Percentiles rank a stretch among this genome's conserved stretches.
Evolutionary conservation across 2,329 filamentous ascomycete species (phyloP).

Genomic region (Scedosporium aurantiacum): DNA sequence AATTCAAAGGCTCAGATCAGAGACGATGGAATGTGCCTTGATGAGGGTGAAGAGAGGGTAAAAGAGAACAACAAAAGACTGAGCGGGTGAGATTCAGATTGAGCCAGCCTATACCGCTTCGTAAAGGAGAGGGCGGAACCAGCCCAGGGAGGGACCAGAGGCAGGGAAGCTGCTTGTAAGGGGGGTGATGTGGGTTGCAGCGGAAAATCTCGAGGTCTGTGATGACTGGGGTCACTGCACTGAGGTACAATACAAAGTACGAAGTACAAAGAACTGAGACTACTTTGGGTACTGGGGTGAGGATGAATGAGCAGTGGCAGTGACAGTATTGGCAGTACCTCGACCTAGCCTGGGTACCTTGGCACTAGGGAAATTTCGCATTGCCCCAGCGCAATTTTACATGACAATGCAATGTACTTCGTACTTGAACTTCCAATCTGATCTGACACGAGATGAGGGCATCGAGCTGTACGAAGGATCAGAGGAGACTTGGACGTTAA

Average conservation of each 20-base stretch:
- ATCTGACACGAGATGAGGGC: background rate
- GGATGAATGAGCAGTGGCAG: background rate
- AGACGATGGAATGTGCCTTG: background rate
- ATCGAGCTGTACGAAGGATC: background rate
- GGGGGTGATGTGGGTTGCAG: background rate
- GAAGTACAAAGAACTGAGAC: background rate
- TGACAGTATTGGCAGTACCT: background rate
- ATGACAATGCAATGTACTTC: background rate
- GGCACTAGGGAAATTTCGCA: background rate
- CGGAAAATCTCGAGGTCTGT: constrained; percentile 2
- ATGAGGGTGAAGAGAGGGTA: background rate
- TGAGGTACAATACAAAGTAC: too few relatives aligned
- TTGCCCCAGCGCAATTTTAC: background rate
- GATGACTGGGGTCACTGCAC: background rate
- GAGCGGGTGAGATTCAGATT: background rate
- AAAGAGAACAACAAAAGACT: background rate
- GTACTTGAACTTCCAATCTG: background rate
- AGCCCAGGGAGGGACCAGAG: constrained; percentile 1
- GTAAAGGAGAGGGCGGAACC: background rate
- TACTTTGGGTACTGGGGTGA: too few relatives aligned
- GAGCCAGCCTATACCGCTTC: background rate
- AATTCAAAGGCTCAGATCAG: constrained; percentile 1
- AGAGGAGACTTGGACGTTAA: too few relatives aligned
- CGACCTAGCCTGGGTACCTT: background rate
- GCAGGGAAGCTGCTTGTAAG: background rate